Conservation (phyloP, 345 rosid genomes). For the Durio zibethinus region DNA sequence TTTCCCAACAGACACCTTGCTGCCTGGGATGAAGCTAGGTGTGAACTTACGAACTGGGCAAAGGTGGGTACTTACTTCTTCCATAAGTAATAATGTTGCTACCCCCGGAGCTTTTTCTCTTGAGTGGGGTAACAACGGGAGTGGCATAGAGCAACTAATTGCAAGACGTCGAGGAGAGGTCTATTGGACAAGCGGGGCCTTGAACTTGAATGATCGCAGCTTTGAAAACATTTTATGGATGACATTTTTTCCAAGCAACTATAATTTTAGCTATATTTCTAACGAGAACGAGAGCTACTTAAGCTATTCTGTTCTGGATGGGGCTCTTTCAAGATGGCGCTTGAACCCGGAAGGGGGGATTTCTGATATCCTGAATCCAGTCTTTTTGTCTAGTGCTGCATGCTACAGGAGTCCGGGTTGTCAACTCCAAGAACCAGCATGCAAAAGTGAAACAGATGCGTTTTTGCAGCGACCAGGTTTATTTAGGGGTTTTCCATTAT, state of each 20-base stretch:
- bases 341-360: neutral
- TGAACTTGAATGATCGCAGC: neutral
- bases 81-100: neutral
- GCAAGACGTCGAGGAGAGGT: slow-evolving; percentile 11
- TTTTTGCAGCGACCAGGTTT: neutral
- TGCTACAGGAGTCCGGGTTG: neutral
- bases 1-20: neutral
- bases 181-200: neutral
- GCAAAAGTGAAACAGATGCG: neutral
- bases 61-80: slow-evolving; percentile 4
- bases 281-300: slow-evolving; percentile 12
- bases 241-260: neutral
- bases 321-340: neutral
- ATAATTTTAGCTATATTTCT: neutral
- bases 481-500: neutral
- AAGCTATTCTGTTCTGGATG: slow-evolving; percentile 8
- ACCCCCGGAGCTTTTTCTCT: neutral
- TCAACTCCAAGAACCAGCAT: slow-evolving; percentile 3
- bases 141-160: slow-evolving; percentile 1
- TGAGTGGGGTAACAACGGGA: neutral
- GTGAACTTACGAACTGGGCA: neutral
- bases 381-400: neutral
- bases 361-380: neutral
- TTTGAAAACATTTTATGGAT: slow-evolving; percentile 7
- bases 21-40: slow-evolving; percentile 7